Base-by-base conservation (phyloP, 768 basidiomycete genomes). In the Pleurotus pulmonarius region DNA sequence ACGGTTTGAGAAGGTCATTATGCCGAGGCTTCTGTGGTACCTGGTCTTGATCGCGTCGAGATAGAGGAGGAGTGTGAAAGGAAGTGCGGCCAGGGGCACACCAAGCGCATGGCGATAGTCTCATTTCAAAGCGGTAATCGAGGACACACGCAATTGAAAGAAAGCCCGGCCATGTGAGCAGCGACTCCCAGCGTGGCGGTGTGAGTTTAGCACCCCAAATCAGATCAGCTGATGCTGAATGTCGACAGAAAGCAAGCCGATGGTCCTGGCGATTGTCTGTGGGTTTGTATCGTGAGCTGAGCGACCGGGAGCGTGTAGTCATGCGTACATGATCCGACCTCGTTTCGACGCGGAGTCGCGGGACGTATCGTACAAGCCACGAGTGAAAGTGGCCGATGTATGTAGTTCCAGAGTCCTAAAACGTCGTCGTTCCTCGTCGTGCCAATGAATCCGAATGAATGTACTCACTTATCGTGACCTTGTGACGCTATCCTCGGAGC, bases 31-130 rank as follows among this genome's bases (percentile, higher is more conserved):
- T 47, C 13, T 24, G 8, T 15, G 46, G 24, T 47, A 24, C 16
- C 46, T 16, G 24, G 16, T 15, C n/a, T 16, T n/a, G 15, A 49
- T 49, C 16, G 9, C 11, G 25, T 15, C 15, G 22, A 29, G 16
- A 26, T 15, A 34, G 22, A 49, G 48, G 22, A 16, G 15, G 48
- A 49, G 48, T 29, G 48, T 37, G 48, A 34, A 34, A 34, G 34
- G 48, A 49, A 49, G 48, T 37, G 20, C n/a, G 40, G 40, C 51
- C 51, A 53, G 38, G 51, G 51, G 39, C 7, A 41, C 7, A 22
- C 34, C 16, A 26, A 34, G 49, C 22, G 16, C 51, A 38, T 53
- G 37, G 39, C 51, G 38, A 53, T 22, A 40, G 51, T n/a, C 51
- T 53, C 34, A 40, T 37, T 37, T 41, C 24, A 34, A 53, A 18